Evolutionary conservation across 768 basidiomycete species (phyloP).

Genomic region (Mycena venus): DNA sequence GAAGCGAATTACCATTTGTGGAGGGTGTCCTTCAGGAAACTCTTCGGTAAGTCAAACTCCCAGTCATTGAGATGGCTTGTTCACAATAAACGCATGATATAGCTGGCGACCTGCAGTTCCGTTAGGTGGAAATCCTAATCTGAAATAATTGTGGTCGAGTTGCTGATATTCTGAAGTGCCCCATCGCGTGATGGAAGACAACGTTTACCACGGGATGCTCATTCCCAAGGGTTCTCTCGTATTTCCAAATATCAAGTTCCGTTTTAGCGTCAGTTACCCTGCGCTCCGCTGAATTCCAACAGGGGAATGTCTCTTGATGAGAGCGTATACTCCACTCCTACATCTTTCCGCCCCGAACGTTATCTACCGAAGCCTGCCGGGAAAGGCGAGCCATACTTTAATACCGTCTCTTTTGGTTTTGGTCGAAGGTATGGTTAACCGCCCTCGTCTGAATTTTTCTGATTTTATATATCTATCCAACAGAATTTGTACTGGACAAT

Average conservation of each 20-base stretch:
- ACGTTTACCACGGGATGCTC: constrained; percentile 50
- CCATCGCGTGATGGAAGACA: constrained; percentile 46
- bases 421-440: constrained; percentile 30
- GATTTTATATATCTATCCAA: neutral
- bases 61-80: neutral
- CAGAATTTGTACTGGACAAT: constrained; percentile 61
- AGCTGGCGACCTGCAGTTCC: neutral
- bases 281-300: neutral
- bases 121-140: neutral
- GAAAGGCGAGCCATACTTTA: constrained; percentile 5
- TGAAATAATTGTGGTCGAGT: neutral
- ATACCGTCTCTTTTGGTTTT: constrained; percentile 11
- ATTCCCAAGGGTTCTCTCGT: constrained; percentile 53
- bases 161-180: constrained; percentile 38
- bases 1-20: constrained; percentile 37
- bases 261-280: neutral
- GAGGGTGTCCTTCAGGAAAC: constrained; percentile 6
- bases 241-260: constrained; percentile 39
- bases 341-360: constrained; percentile 42
- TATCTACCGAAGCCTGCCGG: constrained; percentile 30
- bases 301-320: constrained; percentile 46
- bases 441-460: too few relatives aligned
- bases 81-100: too few relatives aligned
- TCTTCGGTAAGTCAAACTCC: neutral
- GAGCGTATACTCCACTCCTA: constrained; percentile 40